These are phyloP conservation scores for Yamadazyma buinensis DNA, from an alignment of 1,139 yeast species.

Conservation along the genomic window DNA sequence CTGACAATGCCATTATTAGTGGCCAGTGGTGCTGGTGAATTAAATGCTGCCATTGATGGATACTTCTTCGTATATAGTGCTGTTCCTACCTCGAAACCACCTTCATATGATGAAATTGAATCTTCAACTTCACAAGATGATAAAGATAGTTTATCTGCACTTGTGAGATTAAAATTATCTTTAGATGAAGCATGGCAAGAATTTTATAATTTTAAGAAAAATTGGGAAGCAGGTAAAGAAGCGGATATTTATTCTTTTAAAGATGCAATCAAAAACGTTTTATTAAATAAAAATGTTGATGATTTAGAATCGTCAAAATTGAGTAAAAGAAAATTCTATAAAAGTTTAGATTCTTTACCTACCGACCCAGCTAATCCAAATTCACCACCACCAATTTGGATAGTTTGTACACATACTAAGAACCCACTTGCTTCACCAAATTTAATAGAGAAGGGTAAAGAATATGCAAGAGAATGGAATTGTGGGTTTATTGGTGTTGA, in stretches of 20 bases:
- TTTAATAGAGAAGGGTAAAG: constrained; percentile 52
- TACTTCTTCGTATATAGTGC: constrained; percentile 67
- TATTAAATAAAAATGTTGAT: constrained; percentile 38
- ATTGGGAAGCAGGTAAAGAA: constrained; percentile 63
- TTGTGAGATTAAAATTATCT: constrained; percentile 39
- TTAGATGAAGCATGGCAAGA: constrained; percentile 74
- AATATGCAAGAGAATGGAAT: constrained; percentile 56
- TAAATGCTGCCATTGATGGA: constrained; percentile 72
- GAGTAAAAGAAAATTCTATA: constrained; percentile 15
- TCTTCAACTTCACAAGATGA: constrained; percentile 4
- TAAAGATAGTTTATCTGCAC: constrained; percentile 30
- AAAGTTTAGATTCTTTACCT: constrained; percentile 18
- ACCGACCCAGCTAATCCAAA: constrained; percentile 46
- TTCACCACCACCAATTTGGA: constrained; percentile 64
- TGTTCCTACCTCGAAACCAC: constrained; percentile 56
- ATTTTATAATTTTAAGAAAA: constrained; percentile 47
- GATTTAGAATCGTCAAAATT: constrained; percentile 16
- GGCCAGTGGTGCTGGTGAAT: constrained; percentile 74
- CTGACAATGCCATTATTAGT: constrained; percentile 65
- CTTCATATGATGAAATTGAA: constrained; percentile 35
- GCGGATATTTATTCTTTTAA: constrained; percentile 61
- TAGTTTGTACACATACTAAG: constrained; percentile 59
- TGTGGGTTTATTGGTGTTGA: constrained; percentile 64
- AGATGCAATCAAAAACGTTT: constrained; percentile 52
- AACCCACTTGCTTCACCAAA: constrained; percentile 57